phyloP scores from a whole-genome alignment of 441 rosid genomes.

The Euphorbia neoarborescens region DNA sequence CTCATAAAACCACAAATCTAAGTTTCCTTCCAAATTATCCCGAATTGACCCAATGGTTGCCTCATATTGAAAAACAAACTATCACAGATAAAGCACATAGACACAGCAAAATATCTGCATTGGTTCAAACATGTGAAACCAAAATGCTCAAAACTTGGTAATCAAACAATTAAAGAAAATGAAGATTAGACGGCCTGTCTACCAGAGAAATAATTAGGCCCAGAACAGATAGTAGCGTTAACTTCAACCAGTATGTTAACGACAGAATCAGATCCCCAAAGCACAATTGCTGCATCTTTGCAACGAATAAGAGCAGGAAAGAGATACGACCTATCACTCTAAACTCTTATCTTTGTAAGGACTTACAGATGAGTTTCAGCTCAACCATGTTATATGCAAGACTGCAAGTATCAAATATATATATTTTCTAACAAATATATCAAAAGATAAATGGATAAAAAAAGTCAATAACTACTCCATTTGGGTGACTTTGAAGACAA shows the following conservation, averaged over 20 bases:
- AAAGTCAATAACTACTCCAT: neutral
- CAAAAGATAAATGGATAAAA: neutral
- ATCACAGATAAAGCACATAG: too few relatives aligned
- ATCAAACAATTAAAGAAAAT: too few relatives aligned
- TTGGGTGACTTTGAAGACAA: neutral
- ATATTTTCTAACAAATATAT: neutral
- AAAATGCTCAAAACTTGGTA: too few relatives aligned
- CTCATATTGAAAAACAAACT: too few relatives aligned
- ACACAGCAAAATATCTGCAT: too few relatives aligned
- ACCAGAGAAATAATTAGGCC: neutral
- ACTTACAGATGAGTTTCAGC: neutral
- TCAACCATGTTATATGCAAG: neutral
- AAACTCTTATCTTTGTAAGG: neutral
- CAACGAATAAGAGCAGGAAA: neutral
- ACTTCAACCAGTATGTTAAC: neutral
- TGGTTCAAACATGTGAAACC: too few relatives aligned
- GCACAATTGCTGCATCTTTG: neutral
- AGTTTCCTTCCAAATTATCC: too few relatives aligned
- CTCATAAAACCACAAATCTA: too few relatives aligned
- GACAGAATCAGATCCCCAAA: neutral
- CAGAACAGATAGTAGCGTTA: neutral
- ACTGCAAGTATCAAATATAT: neutral
- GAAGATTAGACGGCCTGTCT: too few relatives aligned
- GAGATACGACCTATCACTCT: conserved; percentile 8
- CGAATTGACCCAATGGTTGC: too few relatives aligned